Percentiles rank a stretch among this genome's conserved stretches.
Conservation (phyloP, 768 basidiomycete species). For the Scleroderma citrinum region DNA sequence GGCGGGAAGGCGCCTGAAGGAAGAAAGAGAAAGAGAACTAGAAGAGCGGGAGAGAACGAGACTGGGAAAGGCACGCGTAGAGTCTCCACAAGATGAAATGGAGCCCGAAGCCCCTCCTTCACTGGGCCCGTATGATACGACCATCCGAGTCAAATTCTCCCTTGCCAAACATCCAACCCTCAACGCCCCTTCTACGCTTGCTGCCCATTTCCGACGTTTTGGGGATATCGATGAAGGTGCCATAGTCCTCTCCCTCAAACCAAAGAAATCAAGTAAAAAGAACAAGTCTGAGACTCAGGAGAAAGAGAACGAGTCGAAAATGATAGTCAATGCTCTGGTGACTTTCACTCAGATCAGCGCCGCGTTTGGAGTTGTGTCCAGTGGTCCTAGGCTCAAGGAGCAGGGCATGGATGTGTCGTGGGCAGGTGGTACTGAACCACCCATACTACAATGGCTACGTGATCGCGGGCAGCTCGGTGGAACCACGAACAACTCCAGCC, state of each 20-base stretch:
- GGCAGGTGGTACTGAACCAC: conserved; percentile 68
- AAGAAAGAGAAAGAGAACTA: conserved; percentile 56
- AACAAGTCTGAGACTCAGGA: conserved; percentile 30
- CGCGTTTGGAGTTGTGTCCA: conserved; percentile 70
- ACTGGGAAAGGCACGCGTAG: conserved; percentile 18
- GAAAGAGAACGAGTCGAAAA: conserved; percentile 29
- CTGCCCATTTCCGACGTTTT: conserved; percentile 48
- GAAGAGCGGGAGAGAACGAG: conserved; percentile 37
- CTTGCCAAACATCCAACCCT: conserved; percentile 44
- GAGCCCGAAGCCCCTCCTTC: conserved; percentile 51
- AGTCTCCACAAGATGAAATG: conserved; percentile 26
- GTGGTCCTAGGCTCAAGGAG: conserved; percentile 46
- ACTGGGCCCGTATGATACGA: conserved; percentile 66
- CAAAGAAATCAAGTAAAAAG: conserved; percentile 36
- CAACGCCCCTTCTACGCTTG: conserved; percentile 13
- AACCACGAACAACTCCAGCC: not conserved
- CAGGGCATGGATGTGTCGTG: conserved; percentile 67
- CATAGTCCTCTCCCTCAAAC: conserved; percentile 64
- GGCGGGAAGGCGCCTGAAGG: conserved; percentile 60
- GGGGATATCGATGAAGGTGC: conserved; percentile 58
- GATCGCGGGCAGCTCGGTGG: conserved; percentile 59
- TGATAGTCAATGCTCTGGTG: conserved; percentile 64
- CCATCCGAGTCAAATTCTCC: conserved; percentile 65
- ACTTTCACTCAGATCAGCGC: conserved; percentile 72
- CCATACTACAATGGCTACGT: conserved; percentile 66